Evolutionary conservation across 75 land plant species (phyloP).

Genomic region (Sequoiadendron giganteum): DNA sequence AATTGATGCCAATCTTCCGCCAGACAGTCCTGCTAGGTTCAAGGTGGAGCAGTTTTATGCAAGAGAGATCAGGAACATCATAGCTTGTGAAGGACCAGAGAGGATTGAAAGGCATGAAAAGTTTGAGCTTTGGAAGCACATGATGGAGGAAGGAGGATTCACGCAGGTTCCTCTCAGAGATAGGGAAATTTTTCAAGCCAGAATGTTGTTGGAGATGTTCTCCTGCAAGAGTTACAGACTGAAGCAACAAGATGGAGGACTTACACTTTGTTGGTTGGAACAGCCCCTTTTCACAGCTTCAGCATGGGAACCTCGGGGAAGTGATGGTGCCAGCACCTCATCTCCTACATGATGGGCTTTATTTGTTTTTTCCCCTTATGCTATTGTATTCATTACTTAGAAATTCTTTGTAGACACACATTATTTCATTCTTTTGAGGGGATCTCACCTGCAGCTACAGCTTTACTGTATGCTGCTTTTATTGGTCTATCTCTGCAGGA

Average conservation of each 20-base stretch:
- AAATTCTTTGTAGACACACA: conserved; percentile 12
- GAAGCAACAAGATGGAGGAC: conserved; percentile 34
- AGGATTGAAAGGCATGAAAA: conserved; percentile 75
- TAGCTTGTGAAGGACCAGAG: conserved; percentile 77
- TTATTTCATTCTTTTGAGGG: conserved; percentile 14
- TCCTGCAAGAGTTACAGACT: conserved; percentile 36
- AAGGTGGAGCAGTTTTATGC: conserved; percentile 70
- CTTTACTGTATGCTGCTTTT: neutral
- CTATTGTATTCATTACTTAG: neutral
- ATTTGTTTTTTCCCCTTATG: neutral
- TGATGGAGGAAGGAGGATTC: conserved; percentile 69
- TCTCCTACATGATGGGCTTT: conserved; percentile 4
- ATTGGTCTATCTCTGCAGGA: neutral
- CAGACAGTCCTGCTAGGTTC: conserved; percentile 48
- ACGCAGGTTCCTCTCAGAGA: conserved; percentile 31
- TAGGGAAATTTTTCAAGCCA: conserved; percentile 57
- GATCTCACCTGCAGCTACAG: neutral
- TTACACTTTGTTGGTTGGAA: conserved; percentile 82
- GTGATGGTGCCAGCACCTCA: conserved; percentile 30
- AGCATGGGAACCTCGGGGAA: conserved; percentile 53
- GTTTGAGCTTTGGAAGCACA: conserved; percentile 52
- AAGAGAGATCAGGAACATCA: conserved; percentile 69
- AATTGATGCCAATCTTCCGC: conserved; percentile 52
- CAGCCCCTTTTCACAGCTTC: conserved; percentile 82
- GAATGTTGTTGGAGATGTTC: conserved; percentile 77